Conservation (phyloP, 2,329 filamentous ascomycete species). For the Calonectria montana region DNA sequence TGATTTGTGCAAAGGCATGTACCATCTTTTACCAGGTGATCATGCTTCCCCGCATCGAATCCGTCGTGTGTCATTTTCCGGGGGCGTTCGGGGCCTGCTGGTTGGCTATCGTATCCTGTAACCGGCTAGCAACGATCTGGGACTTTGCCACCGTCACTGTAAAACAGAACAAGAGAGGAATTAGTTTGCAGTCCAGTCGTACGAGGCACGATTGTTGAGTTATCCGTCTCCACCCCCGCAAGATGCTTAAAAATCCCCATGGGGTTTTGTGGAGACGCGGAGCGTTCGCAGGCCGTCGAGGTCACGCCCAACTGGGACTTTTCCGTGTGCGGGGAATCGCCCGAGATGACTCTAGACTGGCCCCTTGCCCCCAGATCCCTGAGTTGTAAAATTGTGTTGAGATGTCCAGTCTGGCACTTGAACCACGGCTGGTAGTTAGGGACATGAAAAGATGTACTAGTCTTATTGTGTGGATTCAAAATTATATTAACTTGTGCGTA, state of each 20-base stretch:
- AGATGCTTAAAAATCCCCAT: not conserved
- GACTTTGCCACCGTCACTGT: not conserved
- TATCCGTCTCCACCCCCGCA: conserved; percentile 6
- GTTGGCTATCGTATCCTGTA: not conserved
- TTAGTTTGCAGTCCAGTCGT: too few relatives aligned
- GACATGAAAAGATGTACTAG: too few relatives aligned
- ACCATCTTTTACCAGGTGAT: not conserved
- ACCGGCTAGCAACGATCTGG: not conserved
- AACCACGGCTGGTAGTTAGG: too few relatives aligned
- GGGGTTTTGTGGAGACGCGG: not conserved
- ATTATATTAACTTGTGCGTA: too few relatives aligned
- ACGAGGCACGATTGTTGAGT: not conserved
- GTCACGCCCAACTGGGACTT: not conserved
- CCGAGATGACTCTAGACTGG: not conserved
- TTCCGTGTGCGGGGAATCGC: not conserved
- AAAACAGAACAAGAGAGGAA: too few relatives aligned
- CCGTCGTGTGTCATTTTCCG: not conserved
- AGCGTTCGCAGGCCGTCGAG: not conserved
- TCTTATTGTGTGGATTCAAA: too few relatives aligned
- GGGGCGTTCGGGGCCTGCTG: not conserved
- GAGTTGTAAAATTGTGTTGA: not conserved
- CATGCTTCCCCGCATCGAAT: not conserved
- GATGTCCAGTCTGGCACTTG: not conserved
- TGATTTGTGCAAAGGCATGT: not conserved
- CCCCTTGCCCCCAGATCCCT: not conserved